These are phyloP conservation scores for Rubroboletus pulcherrimus DNA, from an alignment of 768 basidiomycete genomes.

Conservation along the genomic window DNA sequence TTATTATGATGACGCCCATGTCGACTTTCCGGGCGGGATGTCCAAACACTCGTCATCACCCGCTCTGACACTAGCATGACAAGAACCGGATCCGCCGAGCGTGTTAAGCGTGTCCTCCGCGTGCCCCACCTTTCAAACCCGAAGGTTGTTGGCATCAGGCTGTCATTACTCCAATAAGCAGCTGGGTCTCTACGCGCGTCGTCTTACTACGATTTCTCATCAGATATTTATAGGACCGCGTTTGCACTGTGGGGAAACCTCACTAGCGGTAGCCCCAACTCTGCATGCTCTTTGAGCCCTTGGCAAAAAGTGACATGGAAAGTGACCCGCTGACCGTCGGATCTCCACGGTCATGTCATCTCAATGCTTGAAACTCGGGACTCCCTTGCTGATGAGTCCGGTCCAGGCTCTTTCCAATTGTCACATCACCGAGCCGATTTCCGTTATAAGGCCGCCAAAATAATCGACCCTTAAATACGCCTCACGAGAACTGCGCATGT, in stretches of 20 bases:
- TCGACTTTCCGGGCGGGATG: not conserved
- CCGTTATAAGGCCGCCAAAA: not conserved
- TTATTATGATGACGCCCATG: not conserved
- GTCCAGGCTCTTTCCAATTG: not conserved
- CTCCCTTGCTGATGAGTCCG: not conserved
- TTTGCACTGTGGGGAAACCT: not conserved
- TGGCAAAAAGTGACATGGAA: not conserved
- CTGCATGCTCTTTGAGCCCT: not conserved
- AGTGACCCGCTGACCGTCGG: constrained; percentile 2
- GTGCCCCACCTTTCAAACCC: not conserved
- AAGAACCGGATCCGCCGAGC: not conserved
- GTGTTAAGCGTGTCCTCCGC: not conserved
- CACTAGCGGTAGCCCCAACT: too few relatives aligned
- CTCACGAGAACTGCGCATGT: not conserved
- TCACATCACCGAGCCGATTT: constrained; percentile 1
- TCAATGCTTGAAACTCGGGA: not conserved
- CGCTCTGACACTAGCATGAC: not conserved
- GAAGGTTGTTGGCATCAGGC: not conserved
- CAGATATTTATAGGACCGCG: not conserved
- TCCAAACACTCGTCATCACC: not conserved
- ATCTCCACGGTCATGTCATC: not conserved
- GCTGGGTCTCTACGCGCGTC: not conserved
- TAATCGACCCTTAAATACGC: constrained; percentile 2
- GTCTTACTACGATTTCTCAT: not conserved
- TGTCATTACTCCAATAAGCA: not conserved